phyloP scores from a whole-genome alignment of 176 grass and related monocot species.

The barley (Hordeum vulgare) region MorexV3_pseudomolecules_assembly NC_058524.1:596267836-596268335 shows the following conservation, averaged over 20 bases:
- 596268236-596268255: slow-evolving; percentile 89
- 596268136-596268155: too few species aligned
- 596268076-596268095: slow-evolving; percentile 71
- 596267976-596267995: neutral
- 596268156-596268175: neutral
- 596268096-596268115: neutral
- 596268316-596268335: slow-evolving; percentile 77
- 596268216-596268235: slow-evolving; percentile 73
- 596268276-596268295: slow-evolving; percentile 72
- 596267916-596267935: slow-evolving; percentile 64
- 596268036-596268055: slow-evolving; percentile 76
- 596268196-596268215: slow-evolving; percentile 89
- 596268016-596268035: slow-evolving; percentile 45
- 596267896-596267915: slow-evolving; percentile 76
- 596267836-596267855: slow-evolving; percentile 75
- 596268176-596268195: slow-evolving; percentile 96
- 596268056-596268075: slow-evolving; percentile 98
- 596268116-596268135: neutral
- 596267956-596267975: neutral
- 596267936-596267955: slow-evolving; percentile 27
- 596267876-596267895: slow-evolving; percentile 93
- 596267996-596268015: neutral
- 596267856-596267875: slow-evolving; percentile 82
- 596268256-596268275: slow-evolving; percentile 79
- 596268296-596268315: slow-evolving; percentile 84